phyloP scores from a whole-genome alignment of 2,329 filamentous ascomycete genomes.

The Fusarium multiceps region DNA sequence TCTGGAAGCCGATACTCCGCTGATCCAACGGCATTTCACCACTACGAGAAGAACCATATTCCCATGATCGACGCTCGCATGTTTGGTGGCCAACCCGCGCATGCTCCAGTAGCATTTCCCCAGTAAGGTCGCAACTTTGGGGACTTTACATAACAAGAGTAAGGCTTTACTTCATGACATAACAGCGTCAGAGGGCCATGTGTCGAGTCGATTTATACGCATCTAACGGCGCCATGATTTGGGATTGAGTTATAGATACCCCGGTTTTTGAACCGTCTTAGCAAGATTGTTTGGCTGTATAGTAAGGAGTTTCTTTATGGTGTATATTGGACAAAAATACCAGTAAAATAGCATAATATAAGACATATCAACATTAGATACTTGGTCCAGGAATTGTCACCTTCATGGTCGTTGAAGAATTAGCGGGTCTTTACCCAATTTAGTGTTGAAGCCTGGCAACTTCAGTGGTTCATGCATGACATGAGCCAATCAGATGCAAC shows the following conservation, averaged over 20 bases:
- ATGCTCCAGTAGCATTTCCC: constrained; percentile 40
- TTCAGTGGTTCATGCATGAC: constrained; percentile 18
- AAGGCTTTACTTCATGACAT: not conserved
- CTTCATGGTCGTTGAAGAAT: not conserved
- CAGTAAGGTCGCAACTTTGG: constrained; percentile 22
- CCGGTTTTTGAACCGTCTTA: constrained; percentile 30
- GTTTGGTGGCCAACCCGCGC: constrained; percentile 50
- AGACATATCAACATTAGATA: not conserved
- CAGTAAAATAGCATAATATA: not conserved
- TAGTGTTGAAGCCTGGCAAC: constrained; percentile 38
- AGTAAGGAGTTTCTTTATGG: constrained; percentile 18
- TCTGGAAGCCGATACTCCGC: constrained; percentile 57
- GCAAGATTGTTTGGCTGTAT: constrained; percentile 22
- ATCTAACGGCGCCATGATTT: constrained; percentile 41
- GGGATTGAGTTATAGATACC: constrained; percentile 45
- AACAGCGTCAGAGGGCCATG: not conserved
- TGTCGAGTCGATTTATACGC: constrained; percentile 30
- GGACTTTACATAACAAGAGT: not conserved
- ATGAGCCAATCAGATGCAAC: constrained; percentile 20
- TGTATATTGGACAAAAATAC: constrained; percentile 1
- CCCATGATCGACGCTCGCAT: constrained; percentile 59
- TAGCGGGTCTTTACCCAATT: constrained; percentile 18
- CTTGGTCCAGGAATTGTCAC: not conserved
- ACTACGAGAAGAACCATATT: constrained; percentile 62
- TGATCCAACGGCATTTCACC: constrained; percentile 55